Evolutionary conservation across 139 green algal species (phyloP).

Genomic region (Penium margaritaceum): DNA sequence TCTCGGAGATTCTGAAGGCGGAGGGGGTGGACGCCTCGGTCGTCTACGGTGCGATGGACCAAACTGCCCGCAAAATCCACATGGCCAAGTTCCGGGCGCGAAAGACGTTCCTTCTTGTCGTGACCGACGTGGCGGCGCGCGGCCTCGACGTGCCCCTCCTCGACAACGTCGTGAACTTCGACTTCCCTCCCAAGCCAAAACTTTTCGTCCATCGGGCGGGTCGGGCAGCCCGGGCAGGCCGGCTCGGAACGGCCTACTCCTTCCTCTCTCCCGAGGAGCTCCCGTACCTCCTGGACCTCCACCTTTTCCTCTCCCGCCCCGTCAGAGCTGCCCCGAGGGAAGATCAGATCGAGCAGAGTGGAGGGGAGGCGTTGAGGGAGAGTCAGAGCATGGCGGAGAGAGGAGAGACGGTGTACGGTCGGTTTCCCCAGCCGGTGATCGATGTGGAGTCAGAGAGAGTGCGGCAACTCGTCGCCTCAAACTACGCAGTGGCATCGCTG

Average conservation of each 20-base stretch:
- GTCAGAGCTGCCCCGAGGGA: slow-evolving; percentile 50
- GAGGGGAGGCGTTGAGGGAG: not conserved
- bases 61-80: slow-evolving; percentile 88
- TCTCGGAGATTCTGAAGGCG: slow-evolving; percentile 66
- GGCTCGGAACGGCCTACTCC: slow-evolving; percentile 68
- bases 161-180: slow-evolving; percentile 96
- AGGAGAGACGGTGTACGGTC: slow-evolving; percentile 34
- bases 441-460: slow-evolving; percentile 61
- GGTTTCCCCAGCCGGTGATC: slow-evolving; percentile 55
- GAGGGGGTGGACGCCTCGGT: slow-evolving; percentile 61
- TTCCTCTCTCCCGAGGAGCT: slow-evolving; percentile 52
- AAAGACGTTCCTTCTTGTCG: slow-evolving; percentile 66
- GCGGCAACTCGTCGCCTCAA: slow-evolving; percentile 29
- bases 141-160: slow-evolving; percentile 96
- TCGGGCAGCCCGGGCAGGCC: slow-evolving; percentile 67
- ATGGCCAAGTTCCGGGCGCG: slow-evolving; percentile 79
- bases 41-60: slow-evolving; percentile 91
- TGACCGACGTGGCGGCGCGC: slow-evolving; percentile 94
- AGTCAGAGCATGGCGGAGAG: not conserved
- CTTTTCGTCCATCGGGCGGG: slow-evolving; percentile 85
- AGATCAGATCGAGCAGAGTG: slow-evolving; percentile 16
- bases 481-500: not conserved
- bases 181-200: slow-evolving; percentile 53
- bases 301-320: slow-evolving; percentile 80
- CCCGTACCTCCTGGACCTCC: slow-evolving; percentile 86